Evolutionary conservation across 768 basidiomycete species (phyloP).

Genomic region (Amanita pallidorosea): DNA sequence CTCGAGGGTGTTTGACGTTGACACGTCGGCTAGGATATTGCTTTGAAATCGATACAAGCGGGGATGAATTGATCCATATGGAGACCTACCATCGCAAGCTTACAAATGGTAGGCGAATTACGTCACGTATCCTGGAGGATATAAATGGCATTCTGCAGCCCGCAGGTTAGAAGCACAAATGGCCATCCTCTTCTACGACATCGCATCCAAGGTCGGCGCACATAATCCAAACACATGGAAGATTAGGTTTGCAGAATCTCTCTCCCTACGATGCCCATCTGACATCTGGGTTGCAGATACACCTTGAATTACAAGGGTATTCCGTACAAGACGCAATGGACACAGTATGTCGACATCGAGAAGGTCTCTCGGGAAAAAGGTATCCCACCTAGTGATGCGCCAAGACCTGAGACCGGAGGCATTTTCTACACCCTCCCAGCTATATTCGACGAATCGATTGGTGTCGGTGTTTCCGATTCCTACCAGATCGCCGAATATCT

Average conservation of each 20-base stretch:
- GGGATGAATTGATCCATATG: too few species aligned
- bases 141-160: neutral
- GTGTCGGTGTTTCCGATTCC: conserved; percentile 23
- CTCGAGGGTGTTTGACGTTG: too few species aligned
- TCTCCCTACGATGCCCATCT: neutral
- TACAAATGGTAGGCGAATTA: too few species aligned
- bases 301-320: conserved; percentile 11
- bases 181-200: conserved; percentile 31
- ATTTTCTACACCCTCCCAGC: conserved; percentile 29
- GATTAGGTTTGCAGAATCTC: conserved; percentile 18
- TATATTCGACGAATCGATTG: conserved; percentile 30
- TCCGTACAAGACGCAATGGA: conserved; percentile 28
- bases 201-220: conserved; percentile 22
- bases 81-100: too few species aligned
- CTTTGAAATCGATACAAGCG: too few species aligned
- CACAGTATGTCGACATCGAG: conserved; percentile 32
- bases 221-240: conserved; percentile 40
- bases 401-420: conserved; percentile 13
- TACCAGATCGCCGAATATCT: conserved; percentile 30
- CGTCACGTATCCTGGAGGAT: neutral
- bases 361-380: conserved; percentile 16
- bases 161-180: neutral
- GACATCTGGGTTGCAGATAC: conserved; percentile 4
- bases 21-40: too few species aligned
- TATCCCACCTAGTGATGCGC: conserved; percentile 14